Percentiles rank a stretch among this genome's conserved stretches.
phyloP scores from a whole-genome alignment of 306 rosid genomes.

The Psophocarpus tetragonolobus region DNA sequence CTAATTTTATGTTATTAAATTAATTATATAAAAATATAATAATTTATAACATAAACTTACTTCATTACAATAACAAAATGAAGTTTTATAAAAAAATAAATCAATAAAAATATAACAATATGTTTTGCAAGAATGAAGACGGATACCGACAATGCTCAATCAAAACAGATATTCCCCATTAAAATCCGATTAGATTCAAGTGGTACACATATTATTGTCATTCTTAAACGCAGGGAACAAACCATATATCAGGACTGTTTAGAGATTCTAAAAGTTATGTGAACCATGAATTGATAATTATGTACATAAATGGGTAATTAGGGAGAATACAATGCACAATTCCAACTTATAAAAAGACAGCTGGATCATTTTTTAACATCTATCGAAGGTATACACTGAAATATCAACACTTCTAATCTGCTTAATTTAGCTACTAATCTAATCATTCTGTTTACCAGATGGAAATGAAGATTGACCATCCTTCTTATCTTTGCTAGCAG shows the following conservation, averaged over 20 bases:
- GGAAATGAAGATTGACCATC: conserved; percentile 61
- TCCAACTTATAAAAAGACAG: conserved; percentile 86
- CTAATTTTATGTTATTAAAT: too few relatives aligned
- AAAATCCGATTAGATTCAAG: too few relatives aligned
- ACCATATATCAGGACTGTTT: neutral
- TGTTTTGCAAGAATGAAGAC: too few relatives aligned
- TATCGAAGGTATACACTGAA: conserved; percentile 25
- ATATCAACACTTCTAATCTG: conserved; percentile 30
- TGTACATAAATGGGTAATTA: conserved; percentile 31
- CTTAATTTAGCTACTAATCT: conserved; percentile 36
- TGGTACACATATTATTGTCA: too few relatives aligned
- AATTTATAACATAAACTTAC: too few relatives aligned
- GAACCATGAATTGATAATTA: conserved; percentile 31
- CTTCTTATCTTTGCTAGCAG: conserved; percentile 58
- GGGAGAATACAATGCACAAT: conserved; percentile 44
- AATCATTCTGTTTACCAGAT: conserved; percentile 45
- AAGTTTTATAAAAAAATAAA: too few relatives aligned
- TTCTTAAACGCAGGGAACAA: too few relatives aligned
- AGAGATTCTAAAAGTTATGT: neutral
- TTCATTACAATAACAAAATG: too few relatives aligned
- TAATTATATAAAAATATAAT: too few relatives aligned
- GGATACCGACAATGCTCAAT: too few relatives aligned
- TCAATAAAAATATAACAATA: too few relatives aligned
- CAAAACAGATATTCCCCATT: too few relatives aligned
- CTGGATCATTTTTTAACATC: conserved; percentile 50